Evolutionary conservation across 345 rosid genomes (phyloP).

Genomic region (Aquilaria malaccensis): DNA sequence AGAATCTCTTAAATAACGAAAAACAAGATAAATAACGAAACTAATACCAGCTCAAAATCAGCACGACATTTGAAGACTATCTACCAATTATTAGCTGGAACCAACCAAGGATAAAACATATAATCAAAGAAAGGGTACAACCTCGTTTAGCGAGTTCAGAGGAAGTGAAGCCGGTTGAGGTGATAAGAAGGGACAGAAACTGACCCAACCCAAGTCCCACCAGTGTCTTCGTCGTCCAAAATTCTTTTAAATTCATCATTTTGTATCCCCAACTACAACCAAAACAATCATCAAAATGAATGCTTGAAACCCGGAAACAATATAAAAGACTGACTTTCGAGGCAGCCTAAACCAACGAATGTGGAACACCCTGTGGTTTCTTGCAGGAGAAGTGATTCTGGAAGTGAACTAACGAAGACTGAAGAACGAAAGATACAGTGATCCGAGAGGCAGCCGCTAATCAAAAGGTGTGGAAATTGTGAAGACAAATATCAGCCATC

Average conservation of each 20-base stretch:
- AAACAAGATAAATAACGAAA: not conserved
- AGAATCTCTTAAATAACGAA: not conserved
- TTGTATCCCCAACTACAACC: not conserved
- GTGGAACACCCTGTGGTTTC: no score
- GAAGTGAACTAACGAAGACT: no score
- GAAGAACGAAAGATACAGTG: no score
- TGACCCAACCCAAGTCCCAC: conserved; percentile 74
- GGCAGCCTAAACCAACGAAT: no score
- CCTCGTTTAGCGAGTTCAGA: conserved; percentile 67
- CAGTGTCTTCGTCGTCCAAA: conserved; percentile 46
- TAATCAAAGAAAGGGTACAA: conserved; percentile 9
- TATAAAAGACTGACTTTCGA: no score
- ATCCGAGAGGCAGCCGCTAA: no score
- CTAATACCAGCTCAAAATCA: not conserved
- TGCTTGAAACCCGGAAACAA: no score
- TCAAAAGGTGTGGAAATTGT: no score
- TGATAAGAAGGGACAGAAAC: conserved; percentile 54
- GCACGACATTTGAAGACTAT: not conserved
- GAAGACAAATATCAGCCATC: no score
- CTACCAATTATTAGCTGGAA: no score
- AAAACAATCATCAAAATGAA: not conserved
- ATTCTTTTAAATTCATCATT: conserved; percentile 34
- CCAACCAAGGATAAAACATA: no score
- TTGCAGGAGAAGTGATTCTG: no score
- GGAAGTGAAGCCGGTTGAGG: conserved; percentile 44